Evolutionary conservation across 495 filamentous ascomycete species (phyloP), one percentile per base, ranked within the genome.

Genomic region (Neurospora tetrasperma): DNA sequence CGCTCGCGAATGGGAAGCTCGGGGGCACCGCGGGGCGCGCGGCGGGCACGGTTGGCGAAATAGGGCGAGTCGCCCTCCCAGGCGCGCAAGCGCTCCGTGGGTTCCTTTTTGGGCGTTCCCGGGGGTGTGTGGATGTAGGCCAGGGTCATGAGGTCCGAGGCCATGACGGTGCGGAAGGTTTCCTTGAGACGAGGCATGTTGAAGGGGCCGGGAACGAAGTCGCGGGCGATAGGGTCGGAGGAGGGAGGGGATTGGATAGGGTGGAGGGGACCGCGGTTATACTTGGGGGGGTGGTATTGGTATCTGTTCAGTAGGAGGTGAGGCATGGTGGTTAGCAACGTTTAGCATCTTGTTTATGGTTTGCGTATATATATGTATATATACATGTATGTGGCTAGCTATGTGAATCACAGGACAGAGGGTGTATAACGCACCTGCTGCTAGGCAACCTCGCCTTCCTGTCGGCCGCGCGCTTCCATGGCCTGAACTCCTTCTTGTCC

Each of bases 21-120:
- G 27, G 82, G 77, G 40, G 71, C 59, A 69, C 96, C 94, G 74
- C 94, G 87, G 14, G 96, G 96, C 1, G 89, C 91, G 41, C 95
- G 92, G 75, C 92, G 88, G 3, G 90, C 90, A 69, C 96, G 88
- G 85, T 96, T 95, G 82, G 93, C 93, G 86, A 94, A 93, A 82
- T 98, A 99, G 3, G 94, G 94, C 2, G 93, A 97, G 70, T 89
- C 90, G 77, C 91, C 93, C 74, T 96, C 93, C 96, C 96, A 99
- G 74, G 83, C 80, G 48, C 96, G 91, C 69, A 98, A 85, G 71
- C 95, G 92, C 69, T 92, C 87, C 5, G 86, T 82, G 78, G 90
- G 87, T 20, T 86, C 83, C 9, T 88, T 86, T 12, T 87, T 81
- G 71, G 85, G 84, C 73, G 90, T 92, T 74, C 94, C 94, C 0